Evolutionary conservation across 371 early-diverging fungal genomes (phyloP).

Genomic region (Dinochytrium kinnereticum): DNA sequence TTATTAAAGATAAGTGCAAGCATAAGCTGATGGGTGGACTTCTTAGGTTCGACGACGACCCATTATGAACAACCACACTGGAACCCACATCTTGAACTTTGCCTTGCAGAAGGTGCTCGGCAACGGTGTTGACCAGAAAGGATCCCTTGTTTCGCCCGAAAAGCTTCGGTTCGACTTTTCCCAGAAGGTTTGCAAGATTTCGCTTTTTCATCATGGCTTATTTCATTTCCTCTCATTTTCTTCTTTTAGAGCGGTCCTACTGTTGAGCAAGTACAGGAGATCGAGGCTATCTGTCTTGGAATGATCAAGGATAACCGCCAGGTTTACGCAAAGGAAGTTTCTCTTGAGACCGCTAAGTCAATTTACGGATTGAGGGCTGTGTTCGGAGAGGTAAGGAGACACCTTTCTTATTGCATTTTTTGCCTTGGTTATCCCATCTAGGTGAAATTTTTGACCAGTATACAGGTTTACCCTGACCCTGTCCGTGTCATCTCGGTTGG

Average conservation of each 20-base stretch:
- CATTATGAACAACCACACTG: constrained; percentile 97
- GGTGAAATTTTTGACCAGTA: background rate
- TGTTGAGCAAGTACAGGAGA: constrained; percentile 76
- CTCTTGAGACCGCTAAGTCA: constrained; percentile 77
- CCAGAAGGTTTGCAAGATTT: constrained; percentile 69
- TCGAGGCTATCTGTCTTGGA: constrained; percentile 85
- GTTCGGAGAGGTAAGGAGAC: constrained; percentile 96
- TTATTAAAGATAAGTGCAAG: too few relatives aligned
- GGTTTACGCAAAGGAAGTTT: constrained; percentile 88
- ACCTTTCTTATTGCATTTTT: constrained; percentile 38
- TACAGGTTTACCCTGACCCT: constrained; percentile 89
- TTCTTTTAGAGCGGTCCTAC: constrained; percentile 66
- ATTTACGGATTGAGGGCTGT: constrained; percentile 94
- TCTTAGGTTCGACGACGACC: constrained; percentile 79
- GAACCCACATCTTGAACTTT: constrained; percentile 97
- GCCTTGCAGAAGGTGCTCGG: constrained; percentile 86
- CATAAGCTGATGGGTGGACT: too few relatives aligned
- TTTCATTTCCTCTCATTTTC: background rate
- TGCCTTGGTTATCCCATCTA: too few relatives aligned
- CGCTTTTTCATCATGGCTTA: too few relatives aligned
- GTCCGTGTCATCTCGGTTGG: constrained; percentile 95
- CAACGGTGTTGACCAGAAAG: constrained; percentile 90
- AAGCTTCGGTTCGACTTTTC: constrained; percentile 98
- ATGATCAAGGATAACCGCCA: constrained; percentile 76
- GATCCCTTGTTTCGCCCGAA: constrained; percentile 96